A percentile compares a stretch with the other conserved stretches of the same genome.
Conservation (phyloP, 2,329 filamentous ascomycete genomes). For the Penicillium sp. region DNA sequence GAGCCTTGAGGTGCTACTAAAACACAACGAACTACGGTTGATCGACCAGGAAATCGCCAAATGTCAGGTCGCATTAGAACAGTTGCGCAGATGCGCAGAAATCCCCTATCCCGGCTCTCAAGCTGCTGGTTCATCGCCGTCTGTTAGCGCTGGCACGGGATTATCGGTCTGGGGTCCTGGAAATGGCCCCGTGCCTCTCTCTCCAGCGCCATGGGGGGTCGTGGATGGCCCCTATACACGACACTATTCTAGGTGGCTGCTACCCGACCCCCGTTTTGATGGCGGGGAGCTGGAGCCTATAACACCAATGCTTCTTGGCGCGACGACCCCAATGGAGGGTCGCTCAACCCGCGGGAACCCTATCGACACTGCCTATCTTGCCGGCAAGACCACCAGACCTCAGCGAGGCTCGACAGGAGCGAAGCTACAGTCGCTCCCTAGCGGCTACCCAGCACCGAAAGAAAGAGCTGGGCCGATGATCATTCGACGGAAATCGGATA, state of each 20-base stretch:
- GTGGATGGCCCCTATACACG: conserved; percentile 90
- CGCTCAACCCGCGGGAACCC: conserved; percentile 80
- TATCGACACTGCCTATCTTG: conserved; percentile 56
- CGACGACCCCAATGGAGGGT: conserved; percentile 62
- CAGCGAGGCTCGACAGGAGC: conserved; percentile 65
- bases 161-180: conserved; percentile 66
- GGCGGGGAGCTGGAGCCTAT: conserved; percentile 53
- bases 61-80: conserved; percentile 90
- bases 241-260: conserved; percentile 94
- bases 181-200: conserved; percentile 71
- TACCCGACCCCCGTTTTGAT: conserved; percentile 87
- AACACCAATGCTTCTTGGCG: conserved; percentile 25
- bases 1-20: conserved; percentile 87
- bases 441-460: conserved; percentile 73
- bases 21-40: conserved; percentile 90
- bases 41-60: conserved; percentile 97
- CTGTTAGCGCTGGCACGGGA: conserved; percentile 76
- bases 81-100: conserved; percentile 87
- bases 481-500: conserved; percentile 81
- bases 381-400: conserved; percentile 60
- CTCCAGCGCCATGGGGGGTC: conserved; percentile 88
- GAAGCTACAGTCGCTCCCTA: conserved; percentile 71
- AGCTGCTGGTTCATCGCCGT: conserved; percentile 62
- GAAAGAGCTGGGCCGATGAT: conserved; percentile 83
- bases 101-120: conserved; percentile 83